Evolutionary conservation across 2,329 filamentous ascomycete genomes (phyloP).

Genomic region (Talaromyces sp.): DNA sequence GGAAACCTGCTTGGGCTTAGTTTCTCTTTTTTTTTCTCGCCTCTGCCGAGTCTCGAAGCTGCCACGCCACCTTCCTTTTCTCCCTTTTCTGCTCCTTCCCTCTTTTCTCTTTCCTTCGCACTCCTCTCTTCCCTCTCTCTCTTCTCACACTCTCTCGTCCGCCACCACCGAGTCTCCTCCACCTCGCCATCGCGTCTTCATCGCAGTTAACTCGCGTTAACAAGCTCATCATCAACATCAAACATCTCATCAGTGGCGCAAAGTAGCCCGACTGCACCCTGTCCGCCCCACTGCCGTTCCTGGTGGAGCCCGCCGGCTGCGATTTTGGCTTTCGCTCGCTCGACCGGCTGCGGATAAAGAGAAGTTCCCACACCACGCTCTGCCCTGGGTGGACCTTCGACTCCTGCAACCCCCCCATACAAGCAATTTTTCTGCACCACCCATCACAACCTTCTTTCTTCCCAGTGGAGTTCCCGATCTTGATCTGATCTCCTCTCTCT

Average conservation of each 20-base stretch:
- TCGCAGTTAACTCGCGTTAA: background rate
- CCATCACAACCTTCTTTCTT: constrained; percentile 22
- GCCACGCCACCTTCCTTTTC: constrained; percentile 6
- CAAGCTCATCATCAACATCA: constrained; percentile 12
- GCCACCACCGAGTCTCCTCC: constrained; percentile 13
- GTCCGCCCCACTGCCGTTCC: constrained; percentile 36
- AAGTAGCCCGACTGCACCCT: constrained; percentile 20
- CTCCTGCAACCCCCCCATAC: constrained; percentile 13
- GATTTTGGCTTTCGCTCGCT: constrained; percentile 21
- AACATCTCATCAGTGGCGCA: background rate
- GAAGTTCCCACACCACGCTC: constrained; percentile 35
- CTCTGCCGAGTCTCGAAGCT: background rate
- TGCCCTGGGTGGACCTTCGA: constrained; percentile 35
- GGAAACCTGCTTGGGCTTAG: background rate
- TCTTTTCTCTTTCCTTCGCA: constrained; percentile 12
- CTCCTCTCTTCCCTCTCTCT: constrained; percentile 5
- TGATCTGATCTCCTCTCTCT: constrained; percentile 16
- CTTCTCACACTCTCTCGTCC: constrained; percentile 17
- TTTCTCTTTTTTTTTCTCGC: background rate
- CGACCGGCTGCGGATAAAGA: constrained; percentile 38
- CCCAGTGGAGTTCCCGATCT: constrained; percentile 26
- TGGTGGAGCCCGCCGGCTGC: constrained; percentile 36
- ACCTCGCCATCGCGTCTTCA: background rate
- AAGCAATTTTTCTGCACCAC: constrained; percentile 25
- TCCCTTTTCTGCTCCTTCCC: constrained; percentile 13